Base-by-base conservation (phyloP, 139 green algal species). In the Asterochloris erici region DNA sequence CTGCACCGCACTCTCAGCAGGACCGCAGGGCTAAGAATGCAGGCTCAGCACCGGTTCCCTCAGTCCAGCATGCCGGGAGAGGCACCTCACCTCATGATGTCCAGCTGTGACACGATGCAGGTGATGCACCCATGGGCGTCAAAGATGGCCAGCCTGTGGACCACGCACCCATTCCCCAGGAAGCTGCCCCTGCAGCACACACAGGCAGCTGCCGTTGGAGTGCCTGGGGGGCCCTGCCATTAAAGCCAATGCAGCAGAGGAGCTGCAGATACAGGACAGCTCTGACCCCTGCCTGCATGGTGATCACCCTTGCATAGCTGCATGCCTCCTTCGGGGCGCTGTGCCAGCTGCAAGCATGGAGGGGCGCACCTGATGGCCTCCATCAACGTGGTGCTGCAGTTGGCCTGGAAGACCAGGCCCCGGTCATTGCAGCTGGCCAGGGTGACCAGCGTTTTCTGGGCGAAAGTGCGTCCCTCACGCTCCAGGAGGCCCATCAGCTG, bases 401-500 rank as follows among this genome's bases (percentile, higher is more conserved):
- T 87, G 4, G 86, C 82, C 79, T 93, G 79, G 74, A 90, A 96
- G 74, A 96, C 74, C 77, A 96, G 85, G 0, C 84, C 90, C 29
- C 87, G 85, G 85, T 95, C 92, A 61, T 94, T 88, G 68, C 88
- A 85, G 63, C 90, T 91, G 93, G 87, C 63, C 68, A 96, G 73
- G 13, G 88, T 94, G 74, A 96, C 87, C 68, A 96, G 88, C 76
- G 86, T 76, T 38, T 89, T 89, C 66, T 87, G 74, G 2, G 86
- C 83, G 81, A 94, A 96, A 4, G 27, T 60, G 1, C 87, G 88
- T 0, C 87, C 90, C 79, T 93, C 86, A 68, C 88, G 86, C 83
- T 97, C 92, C 74, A 97, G 88, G 47, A 89, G 78, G 0, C 86
- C 90, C 93, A 97, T 97, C 27, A 97, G 86, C 24, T 86, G 87